A percentile compares a stretch with the other conserved stretches of the same genome.
Conservation (phyloP, 139 green algal genomes). For the Volvox africanus region DNA sequence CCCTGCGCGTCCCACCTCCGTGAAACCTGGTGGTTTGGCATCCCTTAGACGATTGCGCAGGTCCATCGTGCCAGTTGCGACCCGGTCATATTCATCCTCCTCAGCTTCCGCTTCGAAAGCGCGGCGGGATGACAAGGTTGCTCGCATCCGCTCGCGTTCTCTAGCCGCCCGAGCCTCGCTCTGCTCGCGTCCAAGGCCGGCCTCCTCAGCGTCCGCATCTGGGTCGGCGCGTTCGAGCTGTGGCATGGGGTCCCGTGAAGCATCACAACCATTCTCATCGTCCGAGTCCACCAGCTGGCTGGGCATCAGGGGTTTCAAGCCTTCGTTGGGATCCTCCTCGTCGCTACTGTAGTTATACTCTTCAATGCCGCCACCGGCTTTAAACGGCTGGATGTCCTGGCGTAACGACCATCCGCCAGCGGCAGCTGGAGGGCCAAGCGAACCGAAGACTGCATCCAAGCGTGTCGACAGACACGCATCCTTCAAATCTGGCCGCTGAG, state of each 20-base stretch:
- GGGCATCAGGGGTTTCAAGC: slow-evolving; percentile 11
- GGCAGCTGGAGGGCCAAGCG: not conserved
- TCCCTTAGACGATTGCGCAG: not conserved
- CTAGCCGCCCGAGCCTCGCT: not conserved
- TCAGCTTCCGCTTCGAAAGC: slow-evolving; percentile 57
- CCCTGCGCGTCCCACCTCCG: slow-evolving; percentile 1
- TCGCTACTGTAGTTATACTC: slow-evolving; percentile 22
- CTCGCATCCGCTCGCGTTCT: not conserved
- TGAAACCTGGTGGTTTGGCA: slow-evolving; percentile 2
- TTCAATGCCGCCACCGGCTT: not conserved
- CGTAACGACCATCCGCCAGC: slow-evolving; percentile 16
- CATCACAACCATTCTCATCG: slow-evolving; percentile 7
- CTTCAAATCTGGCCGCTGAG: slow-evolving; percentile 14
- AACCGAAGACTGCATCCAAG: slow-evolving; percentile 9
- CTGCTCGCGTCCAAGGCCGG: slow-evolving; percentile 2
- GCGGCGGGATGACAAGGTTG: not conserved
- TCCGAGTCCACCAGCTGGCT: slow-evolving; percentile 28
- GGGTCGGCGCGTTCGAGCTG: not conserved
- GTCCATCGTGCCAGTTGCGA: slow-evolving; percentile 41
- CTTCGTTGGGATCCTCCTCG: slow-evolving; percentile 28
- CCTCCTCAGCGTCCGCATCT: slow-evolving; percentile 6
- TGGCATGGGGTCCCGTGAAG: not conserved
- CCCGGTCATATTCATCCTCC: slow-evolving; percentile 54
- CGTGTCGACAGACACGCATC: slow-evolving; percentile 4
- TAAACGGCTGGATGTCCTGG: slow-evolving; percentile 9